Evolutionary conservation across 1,284 basidiomycete genomes (phyloP), one percentile per base, ranked within the genome.

Genomic region (Naganishia cerealis): DNA sequence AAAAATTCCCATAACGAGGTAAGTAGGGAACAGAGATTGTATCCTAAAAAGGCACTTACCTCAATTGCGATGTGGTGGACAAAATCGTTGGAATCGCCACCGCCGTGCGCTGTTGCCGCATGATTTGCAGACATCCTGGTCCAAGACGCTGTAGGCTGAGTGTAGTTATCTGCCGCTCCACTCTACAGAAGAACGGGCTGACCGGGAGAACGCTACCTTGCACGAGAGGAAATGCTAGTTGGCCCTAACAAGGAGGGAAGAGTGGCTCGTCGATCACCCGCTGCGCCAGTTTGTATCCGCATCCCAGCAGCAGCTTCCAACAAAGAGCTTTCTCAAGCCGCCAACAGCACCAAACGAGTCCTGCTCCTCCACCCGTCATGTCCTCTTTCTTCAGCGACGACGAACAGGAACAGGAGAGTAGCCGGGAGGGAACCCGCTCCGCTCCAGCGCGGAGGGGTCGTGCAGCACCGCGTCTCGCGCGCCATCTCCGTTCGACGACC

Each of bases 11-110:
- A 42, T 10, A 3, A 7, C 24, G 33, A 12, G 36, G 62, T 10
- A 0, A 21, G n/a, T 53, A 43, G 10, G 26, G 5, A 16, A 39
- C 18, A 39, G 24, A 15, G 5, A 15, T 16, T 16, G 36, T 29
- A 48, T 9, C 6, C 21, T 24, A 15, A 3, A 36, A 18, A 12
- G 33, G 18, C 15, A 72, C 78, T 66, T 54, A 80, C 79, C 75
- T 80, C 79, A 71, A 91, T 89, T 24, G 90, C 90, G 42, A 91
- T 80, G 68, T 88, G 86, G 76, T 92, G 90, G 42, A 84, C 85
- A 76, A 91, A 92, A 18, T 85, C 83, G 67, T 87, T 84, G 9
- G 61, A 54, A 10, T 73, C 72, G 9, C 42, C 53, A 26, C 48
- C 50, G 10, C 50, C 21, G 39, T 63, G 61, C 3, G 50, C 52